Evolutionary conservation across 768 basidiomycete species (phyloP), one percentile per base, ranked within the genome.

Genomic region (Favolaschia claudopus): DNA sequence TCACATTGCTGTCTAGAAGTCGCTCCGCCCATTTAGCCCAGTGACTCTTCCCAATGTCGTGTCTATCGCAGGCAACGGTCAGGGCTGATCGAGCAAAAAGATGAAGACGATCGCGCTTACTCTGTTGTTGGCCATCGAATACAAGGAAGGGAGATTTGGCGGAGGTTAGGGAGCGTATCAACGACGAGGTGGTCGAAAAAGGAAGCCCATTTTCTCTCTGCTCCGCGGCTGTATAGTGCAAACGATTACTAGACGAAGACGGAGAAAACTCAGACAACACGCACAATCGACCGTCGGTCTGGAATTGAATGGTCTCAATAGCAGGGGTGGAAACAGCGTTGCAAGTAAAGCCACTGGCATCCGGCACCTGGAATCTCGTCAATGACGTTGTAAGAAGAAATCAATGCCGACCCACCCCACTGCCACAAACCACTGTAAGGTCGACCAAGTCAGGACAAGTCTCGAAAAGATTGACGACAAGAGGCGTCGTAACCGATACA

Each of bases 101-200:
- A 32, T 17, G n/a, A 36, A 33, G 20, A 36, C 4, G 24, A 33
- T n/a, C n/a, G n/a, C n/a, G n/a, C 55, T 17, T 24, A 58, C 57
- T 58, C 49, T 1, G 24, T 58, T 22, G 57, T 51, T 17, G 57
- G 57, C 57, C 57, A 58, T 29, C 43, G 40, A 20, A 58, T 45
- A 14, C 39, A 43, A 7, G 49, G 49, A 17, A 51, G 10, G 3
- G 34, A 8, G 24, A 58, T 52, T 19, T 43, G 17, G 15, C 43
- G 37, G 19, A 60, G 52, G 24, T 43, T 36, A 22, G 59, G 45
- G 32, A 60, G 49, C 6, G 42, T 49, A n/a, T 4, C 22, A 17
- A 58, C 31, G 5, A 28, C 38, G 9, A 58, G n/a, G 14, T 13
- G 5, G 9, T 33, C 19, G 36, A 62, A 44, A 29, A 62, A 62